Conservation (phyloP, 1,284 basidiomycete genomes). For the Melanopsichium pennsylvanicum region DNA sequence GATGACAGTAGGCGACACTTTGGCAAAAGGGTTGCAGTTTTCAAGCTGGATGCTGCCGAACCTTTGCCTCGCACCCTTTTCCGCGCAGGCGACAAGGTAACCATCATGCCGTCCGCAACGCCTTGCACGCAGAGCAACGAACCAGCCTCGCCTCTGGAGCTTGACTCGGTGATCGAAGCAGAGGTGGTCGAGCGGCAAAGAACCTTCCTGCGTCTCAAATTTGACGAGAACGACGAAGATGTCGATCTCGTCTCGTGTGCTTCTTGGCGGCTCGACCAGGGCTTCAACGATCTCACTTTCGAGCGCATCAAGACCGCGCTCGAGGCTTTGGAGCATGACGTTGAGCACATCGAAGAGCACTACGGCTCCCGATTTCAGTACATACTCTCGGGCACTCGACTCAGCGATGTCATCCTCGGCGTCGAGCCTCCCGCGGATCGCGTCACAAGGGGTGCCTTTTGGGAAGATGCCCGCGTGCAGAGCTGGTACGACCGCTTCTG, state of each 20-base stretch:
- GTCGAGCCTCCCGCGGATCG: constrained; percentile 73
- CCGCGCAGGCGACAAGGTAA: constrained; percentile 48
- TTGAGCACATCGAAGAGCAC: constrained; percentile 66
- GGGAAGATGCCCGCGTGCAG: constrained; percentile 67
- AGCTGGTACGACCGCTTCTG: constrained; percentile 68
- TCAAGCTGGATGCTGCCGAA: constrained; percentile 52
- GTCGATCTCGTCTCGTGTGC: constrained; percentile 51
- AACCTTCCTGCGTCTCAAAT: constrained; percentile 52
- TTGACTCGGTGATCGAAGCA: constrained; percentile 36
- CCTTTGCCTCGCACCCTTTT: constrained; percentile 49
- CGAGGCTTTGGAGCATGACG: constrained; percentile 72
- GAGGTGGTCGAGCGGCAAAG: constrained; percentile 52
- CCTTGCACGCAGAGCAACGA: background rate
- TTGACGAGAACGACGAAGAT: constrained; percentile 46
- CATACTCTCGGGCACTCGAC: constrained; percentile 49
- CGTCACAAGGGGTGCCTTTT: constrained; percentile 71
- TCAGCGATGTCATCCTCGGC: constrained; percentile 67
- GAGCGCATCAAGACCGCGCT: constrained; percentile 78
- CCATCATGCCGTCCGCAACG: constrained; percentile 35
- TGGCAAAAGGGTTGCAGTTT: constrained; percentile 55
- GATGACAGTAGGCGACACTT: constrained; percentile 43
- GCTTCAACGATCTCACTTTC: constrained; percentile 73
- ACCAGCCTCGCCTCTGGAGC: constrained; percentile 1
- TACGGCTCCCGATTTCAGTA: constrained; percentile 44
- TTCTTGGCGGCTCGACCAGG: constrained; percentile 74